phyloP scores from a whole-genome alignment of 2,329 filamentous ascomycete species.

The Raffaelea ambrosiae region DNA sequence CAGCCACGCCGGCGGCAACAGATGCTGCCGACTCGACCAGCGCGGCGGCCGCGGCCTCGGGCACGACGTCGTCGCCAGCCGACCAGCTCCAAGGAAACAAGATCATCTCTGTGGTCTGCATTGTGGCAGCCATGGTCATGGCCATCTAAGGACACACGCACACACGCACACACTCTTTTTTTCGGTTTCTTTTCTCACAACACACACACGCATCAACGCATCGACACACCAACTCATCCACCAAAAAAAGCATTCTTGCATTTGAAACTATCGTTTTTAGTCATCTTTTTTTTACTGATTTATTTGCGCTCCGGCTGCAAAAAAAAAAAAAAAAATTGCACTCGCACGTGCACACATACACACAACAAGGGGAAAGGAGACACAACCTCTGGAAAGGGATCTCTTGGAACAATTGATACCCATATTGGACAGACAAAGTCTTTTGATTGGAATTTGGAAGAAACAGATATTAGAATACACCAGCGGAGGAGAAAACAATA shows the following conservation, averaged over 20 bases:
- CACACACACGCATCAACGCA: too few species aligned
- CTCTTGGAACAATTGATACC: not conserved
- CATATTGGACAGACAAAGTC: not conserved
- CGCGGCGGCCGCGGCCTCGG: conserved; percentile 13
- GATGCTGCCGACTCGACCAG: not conserved
- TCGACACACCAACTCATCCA: not conserved
- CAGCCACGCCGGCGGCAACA: conserved; percentile 10
- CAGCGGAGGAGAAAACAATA: not conserved
- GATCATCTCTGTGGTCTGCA: conserved; percentile 14
- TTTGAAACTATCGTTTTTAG: too few species aligned
- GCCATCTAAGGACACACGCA: conserved; percentile 10
- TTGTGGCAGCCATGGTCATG: conserved; percentile 16
- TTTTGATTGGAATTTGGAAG: not conserved
- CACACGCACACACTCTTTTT: not conserved
- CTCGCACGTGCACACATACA: too few species aligned
- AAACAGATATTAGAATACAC: too few species aligned
- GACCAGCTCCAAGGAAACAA: conserved; percentile 15
- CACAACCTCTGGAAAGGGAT: too few species aligned
- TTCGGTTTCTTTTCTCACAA: not conserved
- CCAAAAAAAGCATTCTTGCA: not conserved
- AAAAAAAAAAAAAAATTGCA: too few species aligned
- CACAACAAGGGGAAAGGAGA: too few species aligned
- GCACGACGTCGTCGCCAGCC: conserved; percentile 16
- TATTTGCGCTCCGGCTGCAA: too few species aligned
- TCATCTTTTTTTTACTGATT: too few species aligned